A percentile compares a stretch with the other conserved stretches of the same genome.
These are phyloP conservation scores for Ustanciosporium gigantosporum DNA, from an alignment of 1,284 basidiomycete species.

Conservation along the genomic window DNA sequence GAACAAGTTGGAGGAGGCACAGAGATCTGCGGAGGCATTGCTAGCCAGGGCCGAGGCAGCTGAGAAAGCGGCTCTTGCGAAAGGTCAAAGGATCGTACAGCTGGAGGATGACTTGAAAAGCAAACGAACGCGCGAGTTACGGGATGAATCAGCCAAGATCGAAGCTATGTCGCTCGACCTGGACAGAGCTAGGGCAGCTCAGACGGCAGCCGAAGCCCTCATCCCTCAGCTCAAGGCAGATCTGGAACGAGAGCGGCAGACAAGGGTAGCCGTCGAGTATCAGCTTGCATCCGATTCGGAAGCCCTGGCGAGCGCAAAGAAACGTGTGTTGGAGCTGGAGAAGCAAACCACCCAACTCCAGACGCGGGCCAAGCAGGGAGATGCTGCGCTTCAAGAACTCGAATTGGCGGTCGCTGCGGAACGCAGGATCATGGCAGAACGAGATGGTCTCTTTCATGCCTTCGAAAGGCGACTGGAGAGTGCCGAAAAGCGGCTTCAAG, in stretches of 20 bases:
- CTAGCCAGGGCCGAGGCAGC: constrained; percentile 3
- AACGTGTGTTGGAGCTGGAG: constrained; percentile 1
- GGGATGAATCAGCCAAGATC: not conserved
- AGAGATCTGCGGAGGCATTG: constrained; percentile 13
- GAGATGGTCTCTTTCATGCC: constrained; percentile 46
- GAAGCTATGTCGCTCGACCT: not conserved
- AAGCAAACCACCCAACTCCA: not conserved
- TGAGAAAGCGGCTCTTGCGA: constrained; percentile 14
- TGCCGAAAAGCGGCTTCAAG: constrained; percentile 50
- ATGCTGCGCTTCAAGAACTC: constrained; percentile 29
- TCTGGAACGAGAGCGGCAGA: not conserved
- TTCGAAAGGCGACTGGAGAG: constrained; percentile 47
- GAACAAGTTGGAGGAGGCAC: not conserved
- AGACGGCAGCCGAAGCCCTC: not conserved
- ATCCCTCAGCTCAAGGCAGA: not conserved
- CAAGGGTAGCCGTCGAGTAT: not conserved
- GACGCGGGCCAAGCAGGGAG: not conserved
- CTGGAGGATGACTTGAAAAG: too few relatives aligned
- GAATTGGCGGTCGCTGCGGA: constrained; percentile 44
- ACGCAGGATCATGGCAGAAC: constrained; percentile 46
- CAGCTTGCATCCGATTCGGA: not conserved
- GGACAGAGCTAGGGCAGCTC: constrained; percentile 3
- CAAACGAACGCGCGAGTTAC: constrained; percentile 4
- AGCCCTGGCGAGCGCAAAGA: not conserved
- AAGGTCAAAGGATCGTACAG: too few relatives aligned